Evolutionary conservation across 169 alveolate genomes (phyloP), one percentile per base, ranked within the genome.

Genomic region (Theileria parva): DNA sequence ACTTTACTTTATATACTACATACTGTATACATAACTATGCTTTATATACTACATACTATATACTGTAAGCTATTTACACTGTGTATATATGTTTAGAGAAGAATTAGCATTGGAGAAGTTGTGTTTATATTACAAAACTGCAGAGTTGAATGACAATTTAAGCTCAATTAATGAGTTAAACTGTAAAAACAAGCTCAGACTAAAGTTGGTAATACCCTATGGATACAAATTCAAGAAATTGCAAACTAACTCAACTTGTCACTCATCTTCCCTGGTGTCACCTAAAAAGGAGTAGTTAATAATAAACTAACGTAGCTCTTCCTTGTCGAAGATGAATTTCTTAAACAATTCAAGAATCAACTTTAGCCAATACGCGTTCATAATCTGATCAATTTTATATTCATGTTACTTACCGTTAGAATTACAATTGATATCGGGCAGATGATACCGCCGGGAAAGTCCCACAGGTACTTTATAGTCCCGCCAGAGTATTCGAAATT

Each of bases 351-450:
- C 13, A 25, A 84, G 39, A 70, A 84, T 84, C 13, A 84, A 76
- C 32, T 77, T 77, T 39, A 84, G 23, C 90, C 90, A 84, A 76
- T 84, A 84, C 9, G 64, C 74, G 81, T 84, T 84, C 90, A 84
- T 84, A 32, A 70, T 55, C 90, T 84, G 80, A 21, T 19, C 3
- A 13, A 19, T 17, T 15, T 9, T 15, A 0, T 17, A 7, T 50
- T 3, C 13, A 6, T 39, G n/a, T 25, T 34, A 74, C 85, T 25
- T 44, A 81, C 88, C 72, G 86, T 77, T 23, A 84, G 81, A 25
- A 69, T 64, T 23, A 48, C 69, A 2, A 81, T 23, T 30, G 78
- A 69, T 55, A 50, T 32, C 0, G 80, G 69, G 65, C 88, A 73
- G 17, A 81, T 21, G 11, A 65, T 27, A 0, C 88, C 88, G 12